Base-by-base conservation (phyloP, 2,329 filamentous ascomycete species). In the Sporothrix curviconia region DNA sequence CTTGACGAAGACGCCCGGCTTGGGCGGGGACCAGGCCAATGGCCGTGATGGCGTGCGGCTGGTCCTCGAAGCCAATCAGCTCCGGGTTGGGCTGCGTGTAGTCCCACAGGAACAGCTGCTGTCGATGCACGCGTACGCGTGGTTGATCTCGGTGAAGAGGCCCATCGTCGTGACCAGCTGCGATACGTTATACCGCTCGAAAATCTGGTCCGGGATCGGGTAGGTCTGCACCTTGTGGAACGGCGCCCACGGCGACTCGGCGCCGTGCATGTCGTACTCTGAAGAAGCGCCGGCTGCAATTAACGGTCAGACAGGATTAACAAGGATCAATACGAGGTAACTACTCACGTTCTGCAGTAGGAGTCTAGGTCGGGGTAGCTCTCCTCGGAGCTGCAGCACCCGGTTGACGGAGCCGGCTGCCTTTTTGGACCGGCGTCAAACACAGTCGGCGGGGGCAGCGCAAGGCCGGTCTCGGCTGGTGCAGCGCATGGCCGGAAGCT, bases 91-190 rank as follows among this genome's bases (percentile, higher is more conserved):
- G 85, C 69, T 90, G 83, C 7, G 91, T 96, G 71, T 96, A 99
- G 72, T 99, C 92, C 95, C 95, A 99, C 15, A 99, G 79, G 69
- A 96, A 99, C 44, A 99, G 61, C 90, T 89, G 74, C 95, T 96
- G 74, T 99, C 94, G 69, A 99, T 94, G 24, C 89, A 84, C 56
- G 96, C 89, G 89, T 92, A 99, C 30, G 92, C 94, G 72, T 97
- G 91, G 67, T 92, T 92, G 67, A 99, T 81, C 72, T 95, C 89
- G 17, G 94, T 89, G 71, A 99, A 97, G 34, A 99, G 77, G 9
- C 95, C 95, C 88, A 99, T 95, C 67, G 84, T 83, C n/a, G 92
- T 96, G 59, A 87, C 86, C 24, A 96, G 84, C 68, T 95, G 86
- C 58, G 89, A 88, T 53, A 83, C 79, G 65, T 99, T 95, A 71